Percentiles rank a stretch among this genome's conserved stretches.
These are phyloP conservation scores for Pinus albicaulis DNA, from an alignment of 75 land plant genomes.

Conservation along the genomic window DNA sequence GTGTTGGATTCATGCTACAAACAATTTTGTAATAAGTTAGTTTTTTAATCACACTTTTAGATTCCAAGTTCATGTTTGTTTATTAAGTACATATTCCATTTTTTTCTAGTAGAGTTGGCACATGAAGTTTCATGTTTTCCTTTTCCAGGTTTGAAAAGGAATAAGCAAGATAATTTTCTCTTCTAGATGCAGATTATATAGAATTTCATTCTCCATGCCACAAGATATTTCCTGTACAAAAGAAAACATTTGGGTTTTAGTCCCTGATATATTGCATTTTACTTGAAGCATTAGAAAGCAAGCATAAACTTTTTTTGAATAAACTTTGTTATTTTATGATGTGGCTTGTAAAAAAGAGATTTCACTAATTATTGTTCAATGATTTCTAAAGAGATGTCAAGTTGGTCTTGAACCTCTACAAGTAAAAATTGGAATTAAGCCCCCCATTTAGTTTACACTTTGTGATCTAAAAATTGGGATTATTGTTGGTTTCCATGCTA, in stretches of 20 bases:
- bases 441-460: too few relatives aligned
- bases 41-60: background rate
- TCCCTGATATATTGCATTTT: background rate
- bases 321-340: background rate
- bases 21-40: conserved; percentile 74
- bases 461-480: too few relatives aligned
- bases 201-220: conserved; percentile 96
- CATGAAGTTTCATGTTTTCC: background rate
- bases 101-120: background rate
- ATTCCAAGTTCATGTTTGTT: background rate
- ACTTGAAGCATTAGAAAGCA: background rate
- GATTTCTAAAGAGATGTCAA: conserved; percentile 72
- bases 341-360: conserved; percentile 99
- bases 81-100: background rate
- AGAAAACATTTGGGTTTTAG: background rate
- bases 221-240: conserved; percentile 52
- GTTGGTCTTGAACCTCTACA: conserved; percentile 22
- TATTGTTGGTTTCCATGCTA: too few relatives aligned
- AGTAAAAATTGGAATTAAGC: background rate
- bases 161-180: conserved; percentile 72
- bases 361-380: conserved; percentile 81
- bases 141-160: conserved; percentile 67
- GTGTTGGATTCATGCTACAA: conserved; percentile 93
- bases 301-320: background rate
- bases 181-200: conserved; percentile 77